Evolutionary conservation across 129 eudicot genomes (phyloP), one percentile per base, ranked within the genome.

Genomic region (Flaveria ramosissima): DNA sequence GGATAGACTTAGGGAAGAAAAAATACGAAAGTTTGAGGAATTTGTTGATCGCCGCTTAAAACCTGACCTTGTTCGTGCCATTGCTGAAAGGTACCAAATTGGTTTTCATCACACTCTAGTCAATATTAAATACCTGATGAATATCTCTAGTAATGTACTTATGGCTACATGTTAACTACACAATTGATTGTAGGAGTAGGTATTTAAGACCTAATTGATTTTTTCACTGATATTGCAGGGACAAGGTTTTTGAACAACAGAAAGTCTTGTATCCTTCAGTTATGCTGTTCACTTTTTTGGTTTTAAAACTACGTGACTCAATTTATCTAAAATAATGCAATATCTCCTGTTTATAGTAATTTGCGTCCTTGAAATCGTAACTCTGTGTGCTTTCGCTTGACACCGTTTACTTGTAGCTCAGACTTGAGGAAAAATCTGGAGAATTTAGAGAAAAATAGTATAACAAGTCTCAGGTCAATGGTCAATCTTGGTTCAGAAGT

Each of bases 401-500:
- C 86, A 87, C 24, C 9, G 0, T 15, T 68, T 48, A 63, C 62
- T 23, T 83, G n/a, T 55, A 94, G 98, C 88, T 91, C 93, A 32
- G 96, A 94, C 72, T 77, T 94, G 76, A 86, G 81, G 48, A 86
- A 68, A 69, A 91, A 89, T 76, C 85, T 94, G 19, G 93, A 94
- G 87, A 94, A 86, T 75, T 72, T 94, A 81, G 97, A 94, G 88
- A 87, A 91, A 84, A 84, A 94, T 68, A 86, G 90, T 77, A 90
- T 94, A 46, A 91, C 96, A 69, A 89, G 89, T 76, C 82, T 94
- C 68, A 87, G 88, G 82, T 85, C 98, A 52, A 63, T 91, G 88
- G 96, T 91, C 73, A 91, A 70, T 87, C 87, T 94, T 62, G 98
- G 96, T 24, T 91, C 98, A 60, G 98, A 94, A 89, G 97, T 94